phyloP scores from a whole-genome alignment of 306 rosid genomes.

The Macrotyloma uniflorum region DNA sequence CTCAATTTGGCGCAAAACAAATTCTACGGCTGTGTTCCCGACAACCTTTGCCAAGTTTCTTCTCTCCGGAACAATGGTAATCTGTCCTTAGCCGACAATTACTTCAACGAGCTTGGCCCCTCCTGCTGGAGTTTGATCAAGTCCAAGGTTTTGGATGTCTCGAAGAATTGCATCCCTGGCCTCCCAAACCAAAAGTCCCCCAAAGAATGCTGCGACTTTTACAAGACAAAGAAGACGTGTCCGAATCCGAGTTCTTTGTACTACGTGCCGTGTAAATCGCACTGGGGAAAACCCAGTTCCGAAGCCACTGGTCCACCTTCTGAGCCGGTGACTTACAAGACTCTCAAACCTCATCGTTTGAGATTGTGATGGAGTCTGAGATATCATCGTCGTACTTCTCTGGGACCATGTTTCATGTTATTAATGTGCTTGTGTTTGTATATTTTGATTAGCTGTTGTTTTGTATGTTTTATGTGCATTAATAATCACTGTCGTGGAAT shows the following conservation, averaged over 20 bases:
- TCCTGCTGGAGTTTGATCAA: slow-evolving; percentile 56
- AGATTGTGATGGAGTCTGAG: slow-evolving; percentile 18
- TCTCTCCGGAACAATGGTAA: slow-evolving; percentile 28
- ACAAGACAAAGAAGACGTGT: slow-evolving; percentile 32
- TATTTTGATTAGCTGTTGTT: background rate
- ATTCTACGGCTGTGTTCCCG: slow-evolving; percentile 67
- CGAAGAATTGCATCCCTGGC: slow-evolving; percentile 61
- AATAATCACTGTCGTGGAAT: slow-evolving; percentile 20
- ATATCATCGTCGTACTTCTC: background rate
- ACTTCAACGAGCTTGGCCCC: slow-evolving; percentile 63
- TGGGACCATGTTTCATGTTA: background rate
- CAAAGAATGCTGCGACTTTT: slow-evolving; percentile 44
- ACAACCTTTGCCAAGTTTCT: slow-evolving; percentile 57
- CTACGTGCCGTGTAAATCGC: slow-evolving; percentile 51
- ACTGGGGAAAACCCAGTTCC: slow-evolving; percentile 9
- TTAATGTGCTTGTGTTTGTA: background rate
- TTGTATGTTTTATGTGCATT: background rate
- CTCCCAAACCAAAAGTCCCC: slow-evolving; percentile 50
- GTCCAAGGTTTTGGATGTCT: slow-evolving; percentile 47
- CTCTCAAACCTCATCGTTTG: slow-evolving; percentile 47
- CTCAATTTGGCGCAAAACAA: slow-evolving; percentile 52
- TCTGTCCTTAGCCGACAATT: slow-evolving; percentile 54
- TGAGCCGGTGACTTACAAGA: slow-evolving; percentile 46
- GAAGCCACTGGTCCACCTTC: slow-evolving; percentile 12
- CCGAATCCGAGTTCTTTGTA: slow-evolving; percentile 21